Conservation (phyloP, 495 filamentous ascomycete genomes). For the Penicillium canescens region DNA sequence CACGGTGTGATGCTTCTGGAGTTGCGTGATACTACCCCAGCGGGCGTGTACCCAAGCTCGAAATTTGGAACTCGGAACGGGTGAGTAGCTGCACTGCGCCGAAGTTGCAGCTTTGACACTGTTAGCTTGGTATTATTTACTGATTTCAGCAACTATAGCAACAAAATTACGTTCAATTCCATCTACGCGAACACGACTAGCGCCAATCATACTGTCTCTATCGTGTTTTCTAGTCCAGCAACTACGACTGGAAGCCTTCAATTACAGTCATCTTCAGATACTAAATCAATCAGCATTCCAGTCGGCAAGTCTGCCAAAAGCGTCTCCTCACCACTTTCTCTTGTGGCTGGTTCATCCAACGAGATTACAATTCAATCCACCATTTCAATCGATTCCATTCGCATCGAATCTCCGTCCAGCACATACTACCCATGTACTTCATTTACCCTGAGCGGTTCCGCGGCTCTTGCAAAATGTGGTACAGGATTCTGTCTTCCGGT, state of each 20-base stretch:
- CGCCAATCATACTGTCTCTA: slow-evolving; percentile 24
- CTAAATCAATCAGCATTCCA: slow-evolving; percentile 3
- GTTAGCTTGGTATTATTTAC: neutral
- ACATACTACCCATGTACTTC: slow-evolving; percentile 41
- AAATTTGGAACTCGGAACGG: slow-evolving; percentile 18
- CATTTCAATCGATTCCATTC: slow-evolving; percentile 19
- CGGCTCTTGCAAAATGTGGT: slow-evolving; percentile 30
- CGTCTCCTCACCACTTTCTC: slow-evolving; percentile 17
- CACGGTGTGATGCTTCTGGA: slow-evolving; percentile 49
- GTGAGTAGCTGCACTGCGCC: slow-evolving; percentile 14
- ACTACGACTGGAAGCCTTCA: slow-evolving; percentile 2
- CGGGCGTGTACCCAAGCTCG: slow-evolving; percentile 24
- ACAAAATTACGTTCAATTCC: slow-evolving; percentile 25
- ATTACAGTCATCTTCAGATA: slow-evolving; percentile 6
- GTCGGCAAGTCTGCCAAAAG: slow-evolving; percentile 12
- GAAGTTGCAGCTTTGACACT: neutral
- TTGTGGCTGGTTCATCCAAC: slow-evolving; percentile 35
- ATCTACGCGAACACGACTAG: slow-evolving; percentile 42
- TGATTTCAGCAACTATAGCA: slow-evolving; percentile 1
- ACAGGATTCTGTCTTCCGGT: slow-evolving; percentile 35
- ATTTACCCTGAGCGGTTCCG: slow-evolving; percentile 34
- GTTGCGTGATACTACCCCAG: slow-evolving; percentile 30
- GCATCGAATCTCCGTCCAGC: slow-evolving; percentile 21
- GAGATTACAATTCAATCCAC: slow-evolving; percentile 26
- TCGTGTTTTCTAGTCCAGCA: slow-evolving; percentile 23